Evolutionary conservation across 1,284 basidiomycete species (phyloP), one percentile per base, ranked within the genome.

Genomic region (Microbotryum intermedium): DNA sequence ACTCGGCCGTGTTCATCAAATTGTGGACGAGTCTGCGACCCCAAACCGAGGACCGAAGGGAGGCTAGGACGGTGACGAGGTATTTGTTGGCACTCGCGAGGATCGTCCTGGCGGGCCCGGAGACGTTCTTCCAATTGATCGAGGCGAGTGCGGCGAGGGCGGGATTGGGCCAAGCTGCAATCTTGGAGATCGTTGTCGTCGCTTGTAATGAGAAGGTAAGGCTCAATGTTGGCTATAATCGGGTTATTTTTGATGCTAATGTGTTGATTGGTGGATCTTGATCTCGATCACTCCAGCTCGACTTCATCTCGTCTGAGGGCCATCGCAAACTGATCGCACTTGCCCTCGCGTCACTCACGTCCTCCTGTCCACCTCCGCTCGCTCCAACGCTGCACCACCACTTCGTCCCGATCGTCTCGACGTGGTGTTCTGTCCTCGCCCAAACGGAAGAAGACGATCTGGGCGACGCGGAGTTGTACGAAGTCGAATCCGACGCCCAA

Each of bases 281-380:
- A 11, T 5, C 10, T n/a, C 6, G 23, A 4, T 54, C 16, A 16
- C 6, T 6, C 9, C 63, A 71, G 70, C 58, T 69, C 53, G 70
- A 71, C 61, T 69, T 70, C 54, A 62, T 70, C 53, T 62, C 69
- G 0, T 62, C 65, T 21, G 55, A 61, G 2, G 59, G 60, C 0
- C 70, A 71, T 20, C 66, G 70, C 50, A 71, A 71, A 53, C 52
- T 71, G 21, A 59, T 61, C 21, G 70, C 70, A 6, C 57, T 71
- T n/a, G 70, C 66, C 2, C 50, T 71, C n/a, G 55, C 67, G 1
- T 52, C 59, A 39, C 60, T 67, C 26, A 39, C 34, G 4, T 39
- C 34, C 18, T 4, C 34, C 34, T 39, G 34, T 39, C 13, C 34
- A 39, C 34, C 34, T 16, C 13, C 34, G 11, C 34, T 39, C 34